These are phyloP conservation scores for Butyriboletus pseudospeciosus DNA, from an alignment of 1,284 basidiomycete genomes.

Conservation along the genomic window DNA sequence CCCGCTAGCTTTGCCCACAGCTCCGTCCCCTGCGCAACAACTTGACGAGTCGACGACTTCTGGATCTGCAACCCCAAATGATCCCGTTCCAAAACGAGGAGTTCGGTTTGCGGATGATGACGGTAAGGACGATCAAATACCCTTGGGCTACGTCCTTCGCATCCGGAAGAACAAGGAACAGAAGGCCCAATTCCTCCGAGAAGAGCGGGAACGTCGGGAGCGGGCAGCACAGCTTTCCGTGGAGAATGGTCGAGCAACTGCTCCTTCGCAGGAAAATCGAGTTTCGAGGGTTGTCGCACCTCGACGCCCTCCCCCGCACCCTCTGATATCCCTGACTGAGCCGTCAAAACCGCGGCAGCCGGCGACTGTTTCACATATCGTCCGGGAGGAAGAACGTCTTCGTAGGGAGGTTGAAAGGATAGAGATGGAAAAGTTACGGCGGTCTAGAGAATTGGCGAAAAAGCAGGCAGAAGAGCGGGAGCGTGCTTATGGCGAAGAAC, in stretches of 20 bases:
- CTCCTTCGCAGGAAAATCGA: slow-evolving; percentile 9
- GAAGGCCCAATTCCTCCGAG: slow-evolving; percentile 62
- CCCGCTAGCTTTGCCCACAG: neutral
- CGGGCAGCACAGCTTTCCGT: slow-evolving; percentile 31
- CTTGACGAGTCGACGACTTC: slow-evolving; percentile 2
- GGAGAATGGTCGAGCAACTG: slow-evolving; percentile 35
- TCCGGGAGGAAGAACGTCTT: slow-evolving; percentile 47
- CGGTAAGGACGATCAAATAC: slow-evolving; percentile 60
- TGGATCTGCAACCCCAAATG: slow-evolving; percentile 13
- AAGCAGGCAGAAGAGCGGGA: slow-evolving; percentile 52
- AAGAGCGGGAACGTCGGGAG: slow-evolving; percentile 52
- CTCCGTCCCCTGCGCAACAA: slow-evolving; percentile 2
- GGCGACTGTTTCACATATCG: slow-evolving; percentile 4
- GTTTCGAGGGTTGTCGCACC: slow-evolving; percentile 13
- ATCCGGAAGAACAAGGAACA: slow-evolving; percentile 66
- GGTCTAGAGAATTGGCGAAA: slow-evolving; percentile 54
- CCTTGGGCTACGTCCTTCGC: slow-evolving; percentile 62
- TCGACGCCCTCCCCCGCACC: slow-evolving; percentile 15
- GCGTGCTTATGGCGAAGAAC: slow-evolving; percentile 54
- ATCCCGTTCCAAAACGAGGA: slow-evolving; percentile 45
- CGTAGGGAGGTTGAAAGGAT: slow-evolving; percentile 45
- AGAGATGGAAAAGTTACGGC: slow-evolving; percentile 53
- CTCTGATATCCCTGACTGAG: slow-evolving; percentile 20
- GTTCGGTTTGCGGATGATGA: slow-evolving; percentile 66
- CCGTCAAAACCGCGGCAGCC: slow-evolving; percentile 5